These are phyloP conservation scores for Aspergillus latus DNA, from an alignment of 2,329 filamentous ascomycete species.

Conservation along the genomic window DNA sequence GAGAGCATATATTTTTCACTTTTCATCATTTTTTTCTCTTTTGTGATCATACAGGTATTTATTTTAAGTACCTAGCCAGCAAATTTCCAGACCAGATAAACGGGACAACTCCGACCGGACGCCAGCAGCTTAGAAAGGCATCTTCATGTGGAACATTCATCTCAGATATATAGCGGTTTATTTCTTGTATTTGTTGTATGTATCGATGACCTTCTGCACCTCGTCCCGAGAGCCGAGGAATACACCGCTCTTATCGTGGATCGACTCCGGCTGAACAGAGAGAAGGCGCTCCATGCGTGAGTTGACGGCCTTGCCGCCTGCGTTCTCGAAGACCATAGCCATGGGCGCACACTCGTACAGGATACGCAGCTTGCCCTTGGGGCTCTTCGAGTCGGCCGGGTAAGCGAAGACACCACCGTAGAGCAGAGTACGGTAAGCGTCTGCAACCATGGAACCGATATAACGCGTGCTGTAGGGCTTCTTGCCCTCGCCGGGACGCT, in stretches of 20 bases:
- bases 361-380: slow-evolving; percentile 96
- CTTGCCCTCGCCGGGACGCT: slow-evolving; percentile 66
- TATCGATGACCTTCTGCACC: slow-evolving; percentile 89
- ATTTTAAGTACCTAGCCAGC: neutral
- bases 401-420: slow-evolving; percentile 99
- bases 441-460: slow-evolving; percentile 97
- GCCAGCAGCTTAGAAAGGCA: slow-evolving; percentile 6
- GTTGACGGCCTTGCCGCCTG: slow-evolving; percentile 88
- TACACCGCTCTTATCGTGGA: slow-evolving; percentile 93
- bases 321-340: slow-evolving; percentile 99
- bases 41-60: neutral
- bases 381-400: slow-evolving; percentile 95
- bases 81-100: neutral
- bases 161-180: slow-evolving; percentile 5
- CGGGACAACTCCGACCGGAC: slow-evolving; percentile 14
- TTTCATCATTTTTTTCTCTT: neutral
- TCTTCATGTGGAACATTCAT: neutral
- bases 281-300: slow-evolving; percentile 90
- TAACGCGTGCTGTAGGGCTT: slow-evolving; percentile 96
- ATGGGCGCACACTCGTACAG: slow-evolving; percentile 98
- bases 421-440: slow-evolving; percentile 91
- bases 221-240: slow-evolving; percentile 95
- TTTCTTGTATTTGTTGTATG: slow-evolving; percentile 60
- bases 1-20: neutral
- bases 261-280: slow-evolving; percentile 82